phyloP scores from a whole-genome alignment of 2,329 filamentous ascomycete genomes.

The Tolypocladium ophioglossoides region DNA sequence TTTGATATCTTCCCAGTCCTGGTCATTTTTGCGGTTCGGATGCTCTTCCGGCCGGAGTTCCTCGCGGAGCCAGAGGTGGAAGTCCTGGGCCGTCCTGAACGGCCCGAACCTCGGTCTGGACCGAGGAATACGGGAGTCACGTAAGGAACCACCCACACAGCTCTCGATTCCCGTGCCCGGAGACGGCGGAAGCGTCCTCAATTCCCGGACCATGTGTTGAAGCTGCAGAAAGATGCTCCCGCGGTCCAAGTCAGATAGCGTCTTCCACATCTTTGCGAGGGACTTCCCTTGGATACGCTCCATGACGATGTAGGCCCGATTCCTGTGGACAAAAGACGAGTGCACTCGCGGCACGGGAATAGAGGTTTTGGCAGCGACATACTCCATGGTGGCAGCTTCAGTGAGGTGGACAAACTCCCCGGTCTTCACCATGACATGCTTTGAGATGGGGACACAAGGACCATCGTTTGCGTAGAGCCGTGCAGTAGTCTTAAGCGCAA shows the following conservation, averaged over 20 bases:
- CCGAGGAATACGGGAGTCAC: slow-evolving; percentile 15
- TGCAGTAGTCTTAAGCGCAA: too few species aligned
- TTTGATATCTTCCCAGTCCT: slow-evolving; percentile 17
- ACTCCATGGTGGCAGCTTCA: too few species aligned
- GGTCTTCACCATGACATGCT: too few species aligned
- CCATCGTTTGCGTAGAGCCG: too few species aligned
- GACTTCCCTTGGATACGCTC: slow-evolving; percentile 16
- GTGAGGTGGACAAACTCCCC: too few species aligned
- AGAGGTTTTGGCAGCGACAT: too few species aligned
- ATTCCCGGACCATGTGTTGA: too few species aligned
- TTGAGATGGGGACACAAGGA: too few species aligned
- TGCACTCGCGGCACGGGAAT: too few species aligned
- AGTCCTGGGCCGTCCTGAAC: slow-evolving; percentile 15
- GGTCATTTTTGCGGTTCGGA: slow-evolving; percentile 4
- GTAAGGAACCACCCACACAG: slow-evolving; percentile 14
- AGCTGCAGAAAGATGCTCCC: too few species aligned
- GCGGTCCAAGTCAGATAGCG: not conserved
- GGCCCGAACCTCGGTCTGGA: slow-evolving; percentile 8
- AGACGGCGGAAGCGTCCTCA: slow-evolving; percentile 1
- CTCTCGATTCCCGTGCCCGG: slow-evolving; percentile 11
- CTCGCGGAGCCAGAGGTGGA: slow-evolving; percentile 20
- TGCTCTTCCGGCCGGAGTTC: slow-evolving; percentile 13
- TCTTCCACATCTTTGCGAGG: slow-evolving; percentile 8
- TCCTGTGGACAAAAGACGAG: slow-evolving; percentile 29
- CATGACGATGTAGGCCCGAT: slow-evolving; percentile 36